Base-by-base conservation (phyloP, 2,329 filamentous ascomycete genomes). In the Raffaelea deltoideospora region DNA sequence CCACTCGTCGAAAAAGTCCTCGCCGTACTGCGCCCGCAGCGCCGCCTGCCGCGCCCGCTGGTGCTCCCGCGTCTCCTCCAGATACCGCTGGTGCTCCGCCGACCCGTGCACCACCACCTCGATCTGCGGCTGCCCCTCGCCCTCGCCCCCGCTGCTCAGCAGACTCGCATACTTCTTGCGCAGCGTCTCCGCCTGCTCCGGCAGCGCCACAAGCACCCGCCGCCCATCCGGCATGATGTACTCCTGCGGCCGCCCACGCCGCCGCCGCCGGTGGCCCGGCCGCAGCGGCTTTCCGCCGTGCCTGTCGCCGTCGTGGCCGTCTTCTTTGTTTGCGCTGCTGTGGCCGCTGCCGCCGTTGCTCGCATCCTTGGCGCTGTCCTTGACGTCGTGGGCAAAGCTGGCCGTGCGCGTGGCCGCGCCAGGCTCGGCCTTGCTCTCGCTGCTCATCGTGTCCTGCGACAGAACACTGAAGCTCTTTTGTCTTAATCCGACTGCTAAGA, bases 81-180 rank as follows among this genome's bases (percentile, higher is more conserved):
- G 60, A 17, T 64, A 67, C 13, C 50, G 43, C 29, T 52, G 46
- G 46, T 67, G 63, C 41, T 66, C 60, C 13, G 52, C 48, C 5
- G 67, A 71, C 9, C 73, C 72, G 40, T 67, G 66, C 35, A 77
- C 58, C n/a, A 72, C 65, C 10, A 76, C 52, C 44, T 75, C 68
- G 37, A 73, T 68, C 34, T 65, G 58, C 8, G 49, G 34, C 6
- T 47, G 46, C 19, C 42, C 38, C 5, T 13, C 15, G 28, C 28
- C 28, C 28, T 6, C n/a, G 13, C 15, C 28, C 7, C 15, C 28
- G 42, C 38, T 10, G 15, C 35, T 44, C 19, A 53, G 45, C 33
- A 39, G 34, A 10, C 20, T 45, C 4, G 50, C 48, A 29, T 73
- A 58, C 24, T 62, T 60, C 31, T 56, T 56, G 5, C 61, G 57